These are phyloP conservation scores for Toxicodendron radicans DNA, from an alignment of 345 rosid genomes.

Conservation along the genomic window DNA sequence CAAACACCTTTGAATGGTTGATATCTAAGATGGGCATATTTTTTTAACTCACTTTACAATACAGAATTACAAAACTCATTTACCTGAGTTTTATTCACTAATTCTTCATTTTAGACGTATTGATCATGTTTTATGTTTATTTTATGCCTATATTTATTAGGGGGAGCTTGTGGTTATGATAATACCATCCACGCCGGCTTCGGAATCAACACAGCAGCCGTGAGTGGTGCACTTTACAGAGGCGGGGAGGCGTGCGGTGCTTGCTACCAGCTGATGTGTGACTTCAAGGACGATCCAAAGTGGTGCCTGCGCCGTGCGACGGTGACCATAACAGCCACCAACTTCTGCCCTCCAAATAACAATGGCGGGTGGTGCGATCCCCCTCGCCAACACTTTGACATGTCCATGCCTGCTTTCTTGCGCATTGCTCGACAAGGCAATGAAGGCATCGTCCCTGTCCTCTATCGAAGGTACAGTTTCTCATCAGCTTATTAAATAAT, in stretches of 20 bases:
- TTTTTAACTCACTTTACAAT: too few species aligned
- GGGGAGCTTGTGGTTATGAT: constrained; percentile 90
- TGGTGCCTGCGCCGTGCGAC: constrained; percentile 65
- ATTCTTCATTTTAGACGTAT: background rate
- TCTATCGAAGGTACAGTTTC: constrained; percentile 52
- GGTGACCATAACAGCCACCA: constrained; percentile 74
- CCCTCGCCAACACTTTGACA: constrained; percentile 77
- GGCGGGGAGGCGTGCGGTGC: constrained; percentile 76
- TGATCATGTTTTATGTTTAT: background rate
- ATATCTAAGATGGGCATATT: too few species aligned
- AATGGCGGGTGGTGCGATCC: constrained; percentile 83
- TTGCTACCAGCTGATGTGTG: constrained; percentile 68
- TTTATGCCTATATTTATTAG: constrained; percentile 23
- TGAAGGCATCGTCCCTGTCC: constrained; percentile 74
- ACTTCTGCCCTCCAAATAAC: constrained; percentile 79
- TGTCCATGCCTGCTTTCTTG: constrained; percentile 75
- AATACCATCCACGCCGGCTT: constrained; percentile 76
- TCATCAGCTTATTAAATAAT: too few species aligned
- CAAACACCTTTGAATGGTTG: too few species aligned
- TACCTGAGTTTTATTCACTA: too few species aligned
- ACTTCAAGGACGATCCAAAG: constrained; percentile 59
- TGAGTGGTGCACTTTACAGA: constrained; percentile 61
- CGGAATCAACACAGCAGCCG: constrained; percentile 69
- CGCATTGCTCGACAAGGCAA: constrained; percentile 67
- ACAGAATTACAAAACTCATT: too few species aligned